Conservation (phyloP, 495 filamentous ascomycete genomes). For the Penicillium flavigenum region DNA sequence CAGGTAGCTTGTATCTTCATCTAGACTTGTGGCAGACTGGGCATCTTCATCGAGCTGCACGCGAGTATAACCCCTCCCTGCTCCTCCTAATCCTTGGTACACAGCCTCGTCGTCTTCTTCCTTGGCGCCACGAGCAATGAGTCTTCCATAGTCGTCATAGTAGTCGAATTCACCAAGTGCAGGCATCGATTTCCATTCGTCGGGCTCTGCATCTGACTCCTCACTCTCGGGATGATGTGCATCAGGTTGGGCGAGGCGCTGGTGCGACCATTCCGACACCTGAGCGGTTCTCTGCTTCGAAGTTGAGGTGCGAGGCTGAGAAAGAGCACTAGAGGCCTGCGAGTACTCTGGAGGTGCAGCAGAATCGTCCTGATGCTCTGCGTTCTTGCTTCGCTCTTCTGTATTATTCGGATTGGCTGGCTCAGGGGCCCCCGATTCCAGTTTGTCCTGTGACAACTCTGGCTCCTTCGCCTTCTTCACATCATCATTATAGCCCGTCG, state of each 20-base stretch:
- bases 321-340: conserved; percentile 1
- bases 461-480: conserved; percentile 3
- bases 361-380: conserved; percentile 3
- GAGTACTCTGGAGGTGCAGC: conserved; percentile 19
- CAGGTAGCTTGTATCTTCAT: conserved; percentile 94
- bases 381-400: conserved; percentile 8
- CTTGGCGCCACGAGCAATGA: conserved; percentile 74
- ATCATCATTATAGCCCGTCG: conserved; percentile 9
- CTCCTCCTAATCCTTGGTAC: conserved; percentile 76
- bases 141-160: conserved; percentile 88
- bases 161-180: conserved; percentile 87
- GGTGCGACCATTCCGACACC: conserved; percentile 89
- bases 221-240: conserved; percentile 43
- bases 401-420: neutral
- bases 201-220: conserved; percentile 54
- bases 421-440: neutral
- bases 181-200: conserved; percentile 90
- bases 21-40: conserved; percentile 90
- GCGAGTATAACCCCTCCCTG: conserved; percentile 90
- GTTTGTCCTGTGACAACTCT: conserved; percentile 4
- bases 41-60: conserved; percentile 94
- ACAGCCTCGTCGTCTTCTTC: conserved; percentile 69
- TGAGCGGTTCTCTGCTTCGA: conserved; percentile 25
- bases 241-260: conserved; percentile 64
- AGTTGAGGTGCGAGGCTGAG: conserved; percentile 19